phyloP scores from a whole-genome alignment of 2,329 filamentous ascomycete genomes.

The Orbilia ellipsospora region DNA sequence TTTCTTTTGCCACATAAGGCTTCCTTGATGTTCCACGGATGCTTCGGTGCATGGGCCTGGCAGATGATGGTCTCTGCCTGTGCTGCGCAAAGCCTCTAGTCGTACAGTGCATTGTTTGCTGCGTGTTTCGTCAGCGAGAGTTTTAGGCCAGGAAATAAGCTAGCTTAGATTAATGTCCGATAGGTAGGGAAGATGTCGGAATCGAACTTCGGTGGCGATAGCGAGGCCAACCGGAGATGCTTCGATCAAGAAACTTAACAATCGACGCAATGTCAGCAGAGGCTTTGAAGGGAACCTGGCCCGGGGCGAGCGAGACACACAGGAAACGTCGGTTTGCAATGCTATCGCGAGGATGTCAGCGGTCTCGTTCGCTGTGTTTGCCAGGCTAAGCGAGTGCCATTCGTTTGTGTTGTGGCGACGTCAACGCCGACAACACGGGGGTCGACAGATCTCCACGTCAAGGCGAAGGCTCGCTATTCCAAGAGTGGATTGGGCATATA shows the following conservation, averaged over 20 bases:
- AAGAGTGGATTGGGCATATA: too few species aligned
- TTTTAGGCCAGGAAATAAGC: slow-evolving; percentile 9
- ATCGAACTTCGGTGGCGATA: neutral
- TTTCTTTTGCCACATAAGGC: slow-evolving; percentile 50
- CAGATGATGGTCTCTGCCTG: slow-evolving; percentile 7
- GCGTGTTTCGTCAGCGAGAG: slow-evolving; percentile 10
- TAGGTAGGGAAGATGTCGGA: slow-evolving; percentile 14
- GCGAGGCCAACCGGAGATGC: neutral
- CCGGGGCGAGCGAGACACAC: too few species aligned
- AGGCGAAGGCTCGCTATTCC: too few species aligned
- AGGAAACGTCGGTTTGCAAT: neutral
- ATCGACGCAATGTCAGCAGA: too few species aligned
- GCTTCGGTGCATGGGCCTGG: slow-evolving; percentile 38
- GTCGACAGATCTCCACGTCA: slow-evolving; percentile 1
- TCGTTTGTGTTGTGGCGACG: neutral
- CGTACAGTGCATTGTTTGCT: slow-evolving; percentile 23
- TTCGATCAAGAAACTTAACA: neutral
- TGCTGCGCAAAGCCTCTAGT: slow-evolving; percentile 18
- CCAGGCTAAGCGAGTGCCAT: neutral
- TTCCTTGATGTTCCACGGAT: slow-evolving; percentile 38
- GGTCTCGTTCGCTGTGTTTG: neutral
- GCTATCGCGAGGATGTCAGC: neutral
- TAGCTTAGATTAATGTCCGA: slow-evolving; percentile 9
- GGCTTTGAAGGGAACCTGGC: too few species aligned
- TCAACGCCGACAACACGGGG: slow-evolving; percentile 1